Percentiles rank a stretch among this genome's conserved stretches.
Evolutionary conservation across 1,139 yeast species (phyloP).

Genomic region (Blastobotrys illinoisensis): DNA sequence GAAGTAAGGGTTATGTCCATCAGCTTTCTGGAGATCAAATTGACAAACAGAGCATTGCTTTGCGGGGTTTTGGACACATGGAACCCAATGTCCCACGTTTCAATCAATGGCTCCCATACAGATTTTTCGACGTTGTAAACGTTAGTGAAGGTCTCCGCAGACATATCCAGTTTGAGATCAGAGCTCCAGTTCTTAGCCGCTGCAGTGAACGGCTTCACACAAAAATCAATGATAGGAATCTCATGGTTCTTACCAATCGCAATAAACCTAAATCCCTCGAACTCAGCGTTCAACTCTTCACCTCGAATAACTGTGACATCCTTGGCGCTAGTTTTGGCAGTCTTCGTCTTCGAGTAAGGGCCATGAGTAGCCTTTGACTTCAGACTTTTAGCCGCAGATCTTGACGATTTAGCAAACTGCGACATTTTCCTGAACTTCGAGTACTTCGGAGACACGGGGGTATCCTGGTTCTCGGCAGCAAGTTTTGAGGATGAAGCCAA

Average conservation of each 20-base stretch:
- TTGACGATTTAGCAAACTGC: background rate
- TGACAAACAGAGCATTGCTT: conserved; percentile 47
- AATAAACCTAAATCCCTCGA: conserved; percentile 82
- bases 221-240: conserved; percentile 81
- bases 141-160: conserved; percentile 65
- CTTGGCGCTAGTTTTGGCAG: background rate
- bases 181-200: conserved; percentile 87
- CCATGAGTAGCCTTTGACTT: conserved; percentile 4
- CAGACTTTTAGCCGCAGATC: background rate
- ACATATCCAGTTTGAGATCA: conserved; percentile 58
- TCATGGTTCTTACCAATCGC: conserved; percentile 92
- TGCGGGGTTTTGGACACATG: conserved; percentile 51
- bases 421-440: conserved; percentile 18
- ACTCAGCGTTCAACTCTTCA: conserved; percentile 62
- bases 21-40: conserved; percentile 63
- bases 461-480: conserved; percentile 19
- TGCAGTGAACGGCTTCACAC: conserved; percentile 65
- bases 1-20: conserved; percentile 83
- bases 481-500: conserved; percentile 31
- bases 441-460: conserved; percentile 14
- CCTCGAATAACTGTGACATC: conserved; percentile 42
- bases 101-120: conserved; percentile 93
- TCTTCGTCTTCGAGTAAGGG: conserved; percentile 6
- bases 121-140: conserved; percentile 88
- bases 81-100: conserved; percentile 78